Evolutionary conservation across 1,284 basidiomycete genomes (phyloP).

Genomic region (Boletus semigastroideus): DNA sequence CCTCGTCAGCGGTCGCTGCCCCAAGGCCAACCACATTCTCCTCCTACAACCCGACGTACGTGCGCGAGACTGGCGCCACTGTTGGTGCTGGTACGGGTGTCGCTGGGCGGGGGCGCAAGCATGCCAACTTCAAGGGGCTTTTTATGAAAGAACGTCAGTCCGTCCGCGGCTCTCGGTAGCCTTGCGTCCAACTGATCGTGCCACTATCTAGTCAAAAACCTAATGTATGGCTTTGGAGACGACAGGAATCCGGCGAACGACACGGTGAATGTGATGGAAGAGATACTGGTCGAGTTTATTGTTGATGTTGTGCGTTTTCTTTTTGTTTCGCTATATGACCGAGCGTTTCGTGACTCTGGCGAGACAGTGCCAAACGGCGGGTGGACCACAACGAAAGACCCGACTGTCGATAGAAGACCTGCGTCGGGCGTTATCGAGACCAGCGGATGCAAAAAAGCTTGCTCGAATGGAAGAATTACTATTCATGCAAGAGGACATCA

Average conservation of each 20-base stretch:
- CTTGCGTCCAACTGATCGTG: conserved; percentile 8
- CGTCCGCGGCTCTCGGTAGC: neutral
- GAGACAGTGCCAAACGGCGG: conserved; percentile 68
- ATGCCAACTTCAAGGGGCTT: conserved; percentile 64
- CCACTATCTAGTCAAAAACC: conserved; percentile 63
- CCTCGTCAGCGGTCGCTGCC: conserved; percentile 18
- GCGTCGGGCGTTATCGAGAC: conserved; percentile 68
- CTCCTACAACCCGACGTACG: conserved; percentile 56
- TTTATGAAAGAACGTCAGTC: conserved; percentile 77
- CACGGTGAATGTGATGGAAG: conserved; percentile 90
- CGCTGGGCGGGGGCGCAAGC: conserved; percentile 52
- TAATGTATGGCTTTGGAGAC: conserved; percentile 97
- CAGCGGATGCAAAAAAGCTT: conserved; percentile 83
- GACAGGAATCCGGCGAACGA: conserved; percentile 85
- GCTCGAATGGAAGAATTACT: conserved; percentile 86
- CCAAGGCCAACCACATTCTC: conserved; percentile 41
- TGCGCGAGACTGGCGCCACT: conserved; percentile 45
- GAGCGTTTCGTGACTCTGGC: conserved; percentile 6
- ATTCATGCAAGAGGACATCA: conserved; percentile 91
- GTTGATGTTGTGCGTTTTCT: conserved; percentile 72
- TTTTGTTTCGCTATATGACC: conserved; percentile 25
- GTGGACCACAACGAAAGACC: conserved; percentile 64
- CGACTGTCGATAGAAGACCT: conserved; percentile 80
- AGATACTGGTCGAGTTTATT: conserved; percentile 90
- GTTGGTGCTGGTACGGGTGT: conserved; percentile 39